A percentile compares a stretch with the other conserved stretches of the same genome.
phyloP scores from a whole-genome alignment of 495 filamentous ascomycete species.

The Sphaerosporella brunnea region DNA sequence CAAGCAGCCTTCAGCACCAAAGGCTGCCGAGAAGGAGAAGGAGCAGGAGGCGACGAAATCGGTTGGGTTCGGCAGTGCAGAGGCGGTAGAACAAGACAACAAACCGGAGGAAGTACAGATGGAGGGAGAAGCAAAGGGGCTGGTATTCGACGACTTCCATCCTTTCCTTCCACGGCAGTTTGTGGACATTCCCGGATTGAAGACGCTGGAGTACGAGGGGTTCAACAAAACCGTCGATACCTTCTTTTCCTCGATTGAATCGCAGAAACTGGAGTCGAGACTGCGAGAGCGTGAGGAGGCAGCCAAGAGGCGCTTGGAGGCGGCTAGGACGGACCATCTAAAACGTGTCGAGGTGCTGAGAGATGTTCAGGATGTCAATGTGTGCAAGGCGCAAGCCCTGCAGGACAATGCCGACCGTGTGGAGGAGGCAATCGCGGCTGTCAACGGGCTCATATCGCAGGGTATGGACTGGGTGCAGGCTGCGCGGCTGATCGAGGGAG shows the following conservation, averaged over 20 bases:
- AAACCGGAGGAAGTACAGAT: conserved; percentile 27
- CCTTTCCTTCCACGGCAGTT: conserved; percentile 81
- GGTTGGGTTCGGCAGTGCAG: conserved; percentile 16
- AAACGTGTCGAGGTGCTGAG: conserved; percentile 70
- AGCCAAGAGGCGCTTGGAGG: conserved; percentile 66
- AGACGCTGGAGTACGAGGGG: conserved; percentile 55
- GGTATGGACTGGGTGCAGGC: conserved; percentile 97
- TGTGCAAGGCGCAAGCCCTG: conserved; percentile 76
- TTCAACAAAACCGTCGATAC: conserved; percentile 91
- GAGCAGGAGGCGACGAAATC: conserved; percentile 10
- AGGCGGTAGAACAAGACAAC: conserved; percentile 29
- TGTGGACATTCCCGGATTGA: conserved; percentile 41
- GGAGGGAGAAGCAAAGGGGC: conserved; percentile 19
- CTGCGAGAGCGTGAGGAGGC: conserved; percentile 62
- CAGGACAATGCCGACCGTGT: conserved; percentile 76
- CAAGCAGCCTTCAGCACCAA: conserved; percentile 33
- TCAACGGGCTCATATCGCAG: conserved; percentile 74
- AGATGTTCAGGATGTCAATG: conserved; percentile 59
- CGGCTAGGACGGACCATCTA: conserved; percentile 60
- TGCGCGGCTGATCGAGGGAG: conserved; percentile 67
- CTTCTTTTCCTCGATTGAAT: conserved; percentile 91
- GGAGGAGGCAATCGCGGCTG: conserved; percentile 74
- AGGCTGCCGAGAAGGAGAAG: neutral
- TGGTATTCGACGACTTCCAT: conserved; percentile 89
- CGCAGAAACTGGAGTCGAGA: conserved; percentile 72